Base-by-base conservation (phyloP, 148 eudicot species). In the Chenopodium quinoa region DNA sequence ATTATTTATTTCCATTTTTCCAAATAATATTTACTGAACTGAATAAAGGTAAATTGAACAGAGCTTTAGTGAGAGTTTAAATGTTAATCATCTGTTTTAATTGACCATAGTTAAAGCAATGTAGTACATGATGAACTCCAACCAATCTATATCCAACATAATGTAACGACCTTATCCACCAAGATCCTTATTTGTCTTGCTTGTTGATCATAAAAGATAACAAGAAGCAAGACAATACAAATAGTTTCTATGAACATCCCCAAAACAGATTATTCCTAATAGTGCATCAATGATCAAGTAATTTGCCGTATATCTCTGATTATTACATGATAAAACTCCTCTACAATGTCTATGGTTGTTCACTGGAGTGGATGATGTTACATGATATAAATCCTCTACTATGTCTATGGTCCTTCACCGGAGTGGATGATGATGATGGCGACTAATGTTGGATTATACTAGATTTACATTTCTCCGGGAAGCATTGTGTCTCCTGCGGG, bases 401-500 rank as follows among this genome's bases (percentile, higher is more conserved):
- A 78, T n/a, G 46, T 68, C 62, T 27, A 29, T 46, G n/a, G 3
- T 34, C 4, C 50, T 2, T 37, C 62, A 46, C 19, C 46, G 9
- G 23, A 34, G 10, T 32, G 73, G 46, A 69, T 32, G 73, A 37
- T 37, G 40, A 37, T 37, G 40, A 5, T 37, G 40, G n/a, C 5
- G 10, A 9, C 11, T 31, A 67, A 29, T 27, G n/a, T 34, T 9
- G 22, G n/a, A 31, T 17, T 32, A 12, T 13, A 66, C 73, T 17
- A 67, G 48, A 56, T 79, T 68, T 79, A 79, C 82, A 79, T 40
- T 79, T 79, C 82, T 79, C 82, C 82, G 1, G 82, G 82, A 71
- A 79, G 82, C 82, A 79, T 79, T 1, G 82, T 79, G 76, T 79
- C 82, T 23, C 82, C 82, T 0, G 75, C 81, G 46, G 82, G 82